A percentile compares a stretch with the other conserved stretches of the same genome.
Conservation (phyloP, 768 basidiomycete species). For the Austroboletus eburneus region DNA sequence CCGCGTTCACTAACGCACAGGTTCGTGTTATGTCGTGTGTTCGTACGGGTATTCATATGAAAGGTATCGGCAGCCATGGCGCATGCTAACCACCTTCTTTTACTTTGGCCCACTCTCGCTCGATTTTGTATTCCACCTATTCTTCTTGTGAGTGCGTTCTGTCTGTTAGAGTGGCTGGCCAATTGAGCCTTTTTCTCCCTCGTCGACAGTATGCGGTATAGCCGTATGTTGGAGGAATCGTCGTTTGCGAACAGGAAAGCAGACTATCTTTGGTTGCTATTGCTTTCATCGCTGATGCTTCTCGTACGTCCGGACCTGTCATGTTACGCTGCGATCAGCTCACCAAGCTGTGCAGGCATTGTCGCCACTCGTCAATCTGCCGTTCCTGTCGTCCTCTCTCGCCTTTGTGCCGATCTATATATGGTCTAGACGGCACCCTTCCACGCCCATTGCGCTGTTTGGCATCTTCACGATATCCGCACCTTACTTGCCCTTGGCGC, state of each 20-base stretch:
- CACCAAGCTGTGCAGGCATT: constrained; percentile 45
- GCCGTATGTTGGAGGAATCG: constrained; percentile 94
- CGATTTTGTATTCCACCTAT: constrained; percentile 95
- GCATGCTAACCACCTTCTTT: constrained; percentile 86
- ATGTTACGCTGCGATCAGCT: neutral
- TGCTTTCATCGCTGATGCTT: constrained; percentile 80
- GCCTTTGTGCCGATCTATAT: constrained; percentile 96
- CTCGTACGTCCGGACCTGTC: constrained; percentile 49
- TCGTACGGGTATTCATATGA: constrained; percentile 2
- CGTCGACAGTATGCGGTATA: constrained; percentile 82
- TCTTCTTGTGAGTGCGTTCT: constrained; percentile 81
- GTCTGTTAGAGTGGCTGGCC: too few relatives aligned
- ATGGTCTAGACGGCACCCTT: constrained; percentile 93
- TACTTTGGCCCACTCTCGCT: constrained; percentile 93
- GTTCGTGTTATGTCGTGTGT: constrained; percentile 25
- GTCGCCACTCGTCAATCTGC: constrained; percentile 85
- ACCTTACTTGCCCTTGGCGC: constrained; percentile 89
- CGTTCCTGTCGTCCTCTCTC: constrained; percentile 88
- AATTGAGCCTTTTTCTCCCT: too few relatives aligned
- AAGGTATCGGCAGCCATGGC: constrained; percentile 62
- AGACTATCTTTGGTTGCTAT: constrained; percentile 93
- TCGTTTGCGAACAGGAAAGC: constrained; percentile 88
- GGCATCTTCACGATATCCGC: constrained; percentile 93
- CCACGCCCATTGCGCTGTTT: constrained; percentile 93
- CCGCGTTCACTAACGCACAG: constrained; percentile 78